Base-by-base conservation (phyloP, 352 stramenopile species). In the Globisporangium barbulae region DNA sequence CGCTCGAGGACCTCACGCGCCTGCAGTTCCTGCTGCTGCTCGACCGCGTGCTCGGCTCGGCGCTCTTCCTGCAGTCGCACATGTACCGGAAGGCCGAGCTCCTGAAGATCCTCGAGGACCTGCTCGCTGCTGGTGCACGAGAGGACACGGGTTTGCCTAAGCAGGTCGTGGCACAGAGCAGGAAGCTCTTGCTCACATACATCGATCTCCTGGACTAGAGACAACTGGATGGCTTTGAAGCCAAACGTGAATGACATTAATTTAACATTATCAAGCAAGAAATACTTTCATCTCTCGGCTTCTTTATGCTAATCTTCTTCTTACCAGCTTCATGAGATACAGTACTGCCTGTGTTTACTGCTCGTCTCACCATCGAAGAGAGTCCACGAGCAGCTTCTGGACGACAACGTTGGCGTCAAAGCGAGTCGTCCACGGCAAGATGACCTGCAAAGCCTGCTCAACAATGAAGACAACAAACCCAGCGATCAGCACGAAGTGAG, bases 51-150 rank as follows among this genome's bases (percentile, higher is more conserved):
- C 58, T 91, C 31, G 63, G 59, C 30, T 85, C 80, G 31, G 61
- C 74, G 10, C 57, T 88, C 12, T 91, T 78, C 48, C 60, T 79
- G 2, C 69, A 84, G 49, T 39, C 76, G 13, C 74, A 86, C 22
- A 67, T 69, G 59, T 92, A 92, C 62, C 77, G 83, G 6, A 87
- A 87, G 58, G 54, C 50, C 0, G 83, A 90, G 52, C 42, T 92
- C 10, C 69, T 84, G 50, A 35, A 55, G 49, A 47, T 87, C 25
- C 69, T 90, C 5, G 72, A 90, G 42, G 75, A 77, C 15, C 39
- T 92, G n/a, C 41, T 89, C 3, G 71, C 65, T 7, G 64, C 63
- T 10, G 82, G 74, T 9, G 69, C 59, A 0, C 55, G 70, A 2
- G 75, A 82, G 3, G 80, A 89, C 57, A 75, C 79, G 9, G 41